Evolutionary conservation across 306 rosid genomes (phyloP).

Genomic region (Dicorynia guianensis): DNA sequence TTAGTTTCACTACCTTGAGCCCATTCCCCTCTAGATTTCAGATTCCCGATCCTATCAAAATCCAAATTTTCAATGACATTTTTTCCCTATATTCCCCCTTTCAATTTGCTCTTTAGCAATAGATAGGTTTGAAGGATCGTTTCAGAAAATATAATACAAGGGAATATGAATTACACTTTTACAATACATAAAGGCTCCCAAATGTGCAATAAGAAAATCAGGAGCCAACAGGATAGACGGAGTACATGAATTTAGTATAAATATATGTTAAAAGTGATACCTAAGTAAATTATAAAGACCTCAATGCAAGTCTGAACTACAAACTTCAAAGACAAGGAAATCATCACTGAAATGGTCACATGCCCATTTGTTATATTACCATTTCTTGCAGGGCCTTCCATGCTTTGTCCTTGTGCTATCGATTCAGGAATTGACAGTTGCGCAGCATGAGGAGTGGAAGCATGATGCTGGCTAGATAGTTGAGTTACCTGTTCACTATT

Average conservation of each 20-base stretch:
- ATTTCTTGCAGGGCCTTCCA: conserved; percentile 67
- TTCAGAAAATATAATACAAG: not conserved
- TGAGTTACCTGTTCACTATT: conserved; percentile 67
- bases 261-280: conserved; percentile 6
- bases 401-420: conserved; percentile 55
- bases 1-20: too few species aligned
- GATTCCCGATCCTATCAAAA: too few species aligned
- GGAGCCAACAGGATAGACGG: conserved; percentile 20
- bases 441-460: conserved; percentile 42
- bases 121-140: not conserved
- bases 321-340: conserved; percentile 31
- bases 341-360: conserved; percentile 27
- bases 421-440: conserved; percentile 53
- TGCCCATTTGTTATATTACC: conserved; percentile 56
- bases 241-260: conserved; percentile 27
- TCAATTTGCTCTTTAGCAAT: not conserved
- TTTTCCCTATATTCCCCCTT: not conserved
- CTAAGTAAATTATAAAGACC: conserved; percentile 15
- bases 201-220: conserved; percentile 25
- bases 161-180: not conserved
- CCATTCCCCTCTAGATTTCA: too few species aligned
- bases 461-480: conserved; percentile 60
- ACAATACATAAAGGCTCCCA: not conserved
- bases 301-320: conserved; percentile 27
- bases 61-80: conserved; percentile 15